A percentile compares a stretch with the other conserved stretches of the same genome.
phyloP scores from a whole-genome alignment of 2,329 filamentous ascomycete species.

The Westerdykella sp. region DNA sequence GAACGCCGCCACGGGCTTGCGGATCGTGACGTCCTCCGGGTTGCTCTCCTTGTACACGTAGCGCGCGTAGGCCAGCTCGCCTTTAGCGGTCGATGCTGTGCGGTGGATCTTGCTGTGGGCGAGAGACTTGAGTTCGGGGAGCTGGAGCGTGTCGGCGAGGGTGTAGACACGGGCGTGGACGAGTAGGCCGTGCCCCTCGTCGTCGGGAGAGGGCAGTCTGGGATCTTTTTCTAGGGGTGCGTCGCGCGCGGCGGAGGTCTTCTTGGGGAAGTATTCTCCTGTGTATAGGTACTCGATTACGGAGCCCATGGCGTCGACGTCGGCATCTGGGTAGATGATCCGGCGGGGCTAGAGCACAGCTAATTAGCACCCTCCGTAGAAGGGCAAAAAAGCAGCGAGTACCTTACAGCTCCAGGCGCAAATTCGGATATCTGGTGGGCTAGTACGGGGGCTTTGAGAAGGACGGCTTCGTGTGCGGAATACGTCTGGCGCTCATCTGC shows the following conservation, averaged over 20 bases:
- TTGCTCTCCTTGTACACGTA: constrained; percentile 79
- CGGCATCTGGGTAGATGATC: constrained; percentile 62
- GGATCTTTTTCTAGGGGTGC: constrained; percentile 65
- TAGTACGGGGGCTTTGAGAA: constrained; percentile 71
- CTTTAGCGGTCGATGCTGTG: constrained; percentile 78
- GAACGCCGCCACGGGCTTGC: constrained; percentile 80
- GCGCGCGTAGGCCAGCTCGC: constrained; percentile 85
- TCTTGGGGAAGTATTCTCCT: constrained; percentile 72
- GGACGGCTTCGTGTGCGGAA: constrained; percentile 71
- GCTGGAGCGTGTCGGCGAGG: constrained; percentile 70
- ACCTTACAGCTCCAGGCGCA: constrained; percentile 54
- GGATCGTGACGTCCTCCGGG: constrained; percentile 63
- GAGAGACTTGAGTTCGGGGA: constrained; percentile 61
- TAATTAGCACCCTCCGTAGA: background rate
- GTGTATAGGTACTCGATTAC: constrained; percentile 83
- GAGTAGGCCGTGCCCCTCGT: constrained; percentile 75
- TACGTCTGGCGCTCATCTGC: constrained; percentile 58
- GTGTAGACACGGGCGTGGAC: constrained; percentile 89
- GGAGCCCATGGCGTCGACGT: constrained; percentile 67
- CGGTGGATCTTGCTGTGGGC: constrained; percentile 88
- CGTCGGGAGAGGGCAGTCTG: constrained; percentile 59
- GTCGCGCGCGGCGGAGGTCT: constrained; percentile 54
- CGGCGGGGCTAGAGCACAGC: constrained; percentile 49
- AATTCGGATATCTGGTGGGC: constrained; percentile 57
- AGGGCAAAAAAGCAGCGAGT: background rate